These are phyloP conservation scores for Spinacia oleracea DNA, from an alignment of 179 eudicot species.

Conservation along the genomic window DNA sequence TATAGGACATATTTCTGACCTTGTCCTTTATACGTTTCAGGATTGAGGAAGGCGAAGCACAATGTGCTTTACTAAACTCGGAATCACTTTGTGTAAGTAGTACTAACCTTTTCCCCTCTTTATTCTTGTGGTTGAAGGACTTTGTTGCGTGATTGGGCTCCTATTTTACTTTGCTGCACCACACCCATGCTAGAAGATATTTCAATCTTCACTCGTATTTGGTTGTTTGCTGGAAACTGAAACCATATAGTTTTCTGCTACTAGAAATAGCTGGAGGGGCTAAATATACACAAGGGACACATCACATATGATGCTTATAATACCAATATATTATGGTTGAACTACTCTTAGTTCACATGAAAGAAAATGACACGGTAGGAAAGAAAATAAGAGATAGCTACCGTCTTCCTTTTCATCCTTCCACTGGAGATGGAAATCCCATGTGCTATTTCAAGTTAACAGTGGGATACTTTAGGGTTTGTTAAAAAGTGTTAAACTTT, in stretches of 20 bases:
- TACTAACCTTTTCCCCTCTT: constrained; percentile 13
- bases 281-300: no score
- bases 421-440: background rate
- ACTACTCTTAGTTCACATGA: background rate
- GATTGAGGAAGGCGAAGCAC: constrained; percentile 97
- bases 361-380: background rate
- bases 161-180: background rate
- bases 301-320: no score
- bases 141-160: background rate
- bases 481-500: background rate
- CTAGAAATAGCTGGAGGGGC: background rate
- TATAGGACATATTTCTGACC: constrained; percentile 3
- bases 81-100: constrained; percentile 82
- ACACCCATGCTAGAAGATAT: background rate
- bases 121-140: background rate
- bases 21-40: constrained; percentile 39
- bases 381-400: background rate
- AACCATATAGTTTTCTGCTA: no score
- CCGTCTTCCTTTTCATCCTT: background rate
- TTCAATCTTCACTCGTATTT: background rate
- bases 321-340: background rate
- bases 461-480: background rate
- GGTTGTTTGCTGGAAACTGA: background rate
- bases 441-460: background rate
- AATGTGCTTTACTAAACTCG: constrained; percentile 80